phyloP scores from a whole-genome alignment of 352 stramenopile species.

The Blastocystis sp. region DNA sequence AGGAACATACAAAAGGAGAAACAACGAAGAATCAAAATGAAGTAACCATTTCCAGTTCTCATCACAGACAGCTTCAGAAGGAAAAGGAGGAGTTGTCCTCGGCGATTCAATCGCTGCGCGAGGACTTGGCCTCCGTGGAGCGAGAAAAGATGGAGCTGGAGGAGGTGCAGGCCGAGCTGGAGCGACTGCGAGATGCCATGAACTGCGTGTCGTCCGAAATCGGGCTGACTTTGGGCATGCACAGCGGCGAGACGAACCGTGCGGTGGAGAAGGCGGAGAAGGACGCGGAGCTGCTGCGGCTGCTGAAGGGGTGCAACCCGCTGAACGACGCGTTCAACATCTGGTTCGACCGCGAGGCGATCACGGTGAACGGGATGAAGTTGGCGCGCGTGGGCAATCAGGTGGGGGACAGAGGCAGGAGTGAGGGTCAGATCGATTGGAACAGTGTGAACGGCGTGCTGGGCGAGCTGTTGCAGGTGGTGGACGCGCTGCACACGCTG shows the following conservation, averaged over 20 bases:
- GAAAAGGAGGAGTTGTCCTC: constrained; percentile 20
- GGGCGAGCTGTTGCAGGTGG: constrained; percentile 13
- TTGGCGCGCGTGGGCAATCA: constrained; percentile 6
- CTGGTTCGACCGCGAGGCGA: constrained; percentile 26
- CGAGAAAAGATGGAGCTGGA: constrained; percentile 57
- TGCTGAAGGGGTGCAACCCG: constrained; percentile 55
- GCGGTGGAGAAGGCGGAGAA: constrained; percentile 21
- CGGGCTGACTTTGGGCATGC: not conserved
- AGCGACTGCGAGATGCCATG: not conserved
- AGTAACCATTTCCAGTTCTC: too few relatives aligned
- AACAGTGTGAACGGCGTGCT: constrained; percentile 25
- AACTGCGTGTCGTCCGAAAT: constrained; percentile 50
- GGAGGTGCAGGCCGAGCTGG: constrained; percentile 12
- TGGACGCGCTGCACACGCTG: constrained; percentile 28
- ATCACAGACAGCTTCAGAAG: not conserved
- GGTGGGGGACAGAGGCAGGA: not conserved
- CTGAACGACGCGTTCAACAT: constrained; percentile 54
- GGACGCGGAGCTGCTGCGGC: constrained; percentile 4
- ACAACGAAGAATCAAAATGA: too few relatives aligned
- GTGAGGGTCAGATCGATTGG: constrained; percentile 15
- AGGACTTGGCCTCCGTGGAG: not conserved
- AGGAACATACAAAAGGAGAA: constrained; percentile 1
- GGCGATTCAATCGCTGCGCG: constrained; percentile 25
- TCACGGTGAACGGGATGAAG: constrained; percentile 43
- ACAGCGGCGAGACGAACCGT: constrained; percentile 3